phyloP scores from a whole-genome alignment of 2,329 filamentous ascomycete genomes.

The Ceratocystis cubensis region DNA sequence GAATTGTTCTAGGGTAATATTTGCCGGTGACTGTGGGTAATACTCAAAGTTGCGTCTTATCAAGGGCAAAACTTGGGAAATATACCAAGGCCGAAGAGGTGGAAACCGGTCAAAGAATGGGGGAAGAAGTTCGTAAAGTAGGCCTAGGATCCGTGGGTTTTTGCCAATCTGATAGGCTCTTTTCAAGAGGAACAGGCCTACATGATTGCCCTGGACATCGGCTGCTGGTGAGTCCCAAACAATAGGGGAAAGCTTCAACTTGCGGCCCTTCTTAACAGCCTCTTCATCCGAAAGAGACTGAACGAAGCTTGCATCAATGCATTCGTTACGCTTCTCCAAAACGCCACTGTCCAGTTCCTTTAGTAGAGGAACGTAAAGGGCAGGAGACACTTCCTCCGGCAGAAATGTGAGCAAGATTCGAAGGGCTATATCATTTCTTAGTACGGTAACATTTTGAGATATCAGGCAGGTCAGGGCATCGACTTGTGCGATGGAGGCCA shows the following conservation, averaged over 20 bases:
- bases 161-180: conserved; percentile 57
- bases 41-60: conserved; percentile 58
- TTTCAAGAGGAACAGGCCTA: conserved; percentile 54
- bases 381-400: conserved; percentile 55
- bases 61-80: conserved; percentile 56
- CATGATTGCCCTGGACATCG: conserved; percentile 39
- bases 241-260: conserved; percentile 50
- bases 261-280: conserved; percentile 50
- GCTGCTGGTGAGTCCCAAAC: conserved; percentile 36
- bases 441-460: conserved; percentile 41
- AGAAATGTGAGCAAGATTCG: conserved; percentile 65
- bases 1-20: conserved; percentile 49
- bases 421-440: conserved; percentile 53
- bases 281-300: conserved; percentile 48
- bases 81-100: conserved; percentile 53
- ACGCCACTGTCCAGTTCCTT: conserved; percentile 41
- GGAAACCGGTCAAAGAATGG: conserved; percentile 54
- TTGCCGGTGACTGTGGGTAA: conserved; percentile 40
- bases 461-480: conserved; percentile 48
- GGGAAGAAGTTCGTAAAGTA: conserved; percentile 52
- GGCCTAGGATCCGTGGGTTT: conserved; percentile 57
- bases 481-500: conserved; percentile 54
- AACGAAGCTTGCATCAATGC: conserved; percentile 45
- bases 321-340: conserved; percentile 29
- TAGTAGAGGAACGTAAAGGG: conserved; percentile 50